Percentiles rank a stretch among this genome's conserved stretches.
Conservation (phyloP, 2,329 filamentous ascomycete species). For the Drechslerella stenobrocha region DNA sequence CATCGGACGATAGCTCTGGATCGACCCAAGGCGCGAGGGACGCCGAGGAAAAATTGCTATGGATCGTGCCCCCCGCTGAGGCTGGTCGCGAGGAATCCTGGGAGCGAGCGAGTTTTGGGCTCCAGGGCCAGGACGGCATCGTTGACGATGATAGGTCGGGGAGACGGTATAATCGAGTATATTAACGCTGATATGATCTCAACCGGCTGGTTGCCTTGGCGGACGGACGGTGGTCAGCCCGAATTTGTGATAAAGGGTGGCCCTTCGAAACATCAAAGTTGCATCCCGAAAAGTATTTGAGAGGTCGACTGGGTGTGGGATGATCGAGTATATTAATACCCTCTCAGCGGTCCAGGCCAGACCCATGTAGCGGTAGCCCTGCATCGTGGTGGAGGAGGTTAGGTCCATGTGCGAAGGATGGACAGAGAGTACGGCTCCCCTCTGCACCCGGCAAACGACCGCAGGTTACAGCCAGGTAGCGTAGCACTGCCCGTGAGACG, state of each 20-base stretch:
- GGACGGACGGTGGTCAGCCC: background rate
- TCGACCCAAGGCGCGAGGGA: slow-evolving; percentile 45
- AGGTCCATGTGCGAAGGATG: too few species aligned
- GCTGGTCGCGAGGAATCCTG: slow-evolving; percentile 23
- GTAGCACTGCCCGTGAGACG: slow-evolving; percentile 29
- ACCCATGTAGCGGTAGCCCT: background rate
- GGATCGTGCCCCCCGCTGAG: slow-evolving; percentile 23
- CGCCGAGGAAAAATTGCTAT: slow-evolving; percentile 36
- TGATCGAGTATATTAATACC: slow-evolving; percentile 48
- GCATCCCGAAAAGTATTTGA: slow-evolving; percentile 7
- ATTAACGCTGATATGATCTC: slow-evolving; percentile 30
- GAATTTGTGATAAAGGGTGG: background rate
- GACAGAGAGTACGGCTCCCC: too few species aligned
- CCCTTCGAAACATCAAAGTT: slow-evolving; percentile 8
- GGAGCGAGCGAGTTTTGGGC: slow-evolving; percentile 34
- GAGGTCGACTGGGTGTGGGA: slow-evolving; percentile 23
- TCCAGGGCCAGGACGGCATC: slow-evolving; percentile 47
- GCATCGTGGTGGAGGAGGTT: slow-evolving; percentile 30
- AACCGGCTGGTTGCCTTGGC: slow-evolving; percentile 13
- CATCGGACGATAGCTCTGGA: slow-evolving; percentile 34
- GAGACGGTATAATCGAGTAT: slow-evolving; percentile 2
- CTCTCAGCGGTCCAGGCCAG: slow-evolving; percentile 42
- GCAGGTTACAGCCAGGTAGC: too few species aligned
- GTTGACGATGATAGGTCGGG: slow-evolving; percentile 34
- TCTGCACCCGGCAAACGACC: too few species aligned